phyloP scores from a whole-genome alignment of 202 grass and related monocot species.

The Dendrocalamus latiflorus region DNA sequence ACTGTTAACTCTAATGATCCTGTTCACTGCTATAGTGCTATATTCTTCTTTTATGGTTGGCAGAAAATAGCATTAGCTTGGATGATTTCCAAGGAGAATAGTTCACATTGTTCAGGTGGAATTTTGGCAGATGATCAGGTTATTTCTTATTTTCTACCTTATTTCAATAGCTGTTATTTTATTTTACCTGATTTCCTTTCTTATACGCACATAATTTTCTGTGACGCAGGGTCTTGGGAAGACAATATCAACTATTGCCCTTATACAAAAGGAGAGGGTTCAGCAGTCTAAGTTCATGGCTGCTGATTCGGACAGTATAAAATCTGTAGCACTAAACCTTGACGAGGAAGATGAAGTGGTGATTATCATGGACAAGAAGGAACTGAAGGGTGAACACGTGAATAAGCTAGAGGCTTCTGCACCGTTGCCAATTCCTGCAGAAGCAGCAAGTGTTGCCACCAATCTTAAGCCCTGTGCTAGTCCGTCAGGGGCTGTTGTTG shows the following conservation, averaged over 20 bases:
- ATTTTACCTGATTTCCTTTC: slow-evolving; percentile 5
- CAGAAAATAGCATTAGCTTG: slow-evolving; percentile 97
- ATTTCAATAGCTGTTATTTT: slow-evolving; percentile 12
- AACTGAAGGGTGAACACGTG: slow-evolving; percentile 21
- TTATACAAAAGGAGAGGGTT: slow-evolving; percentile 78
- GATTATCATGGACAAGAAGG: slow-evolving; percentile 18
- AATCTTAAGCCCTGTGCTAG: not conserved
- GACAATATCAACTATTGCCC: slow-evolving; percentile 85
- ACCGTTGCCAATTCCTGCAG: not conserved
- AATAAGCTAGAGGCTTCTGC: too few species aligned
- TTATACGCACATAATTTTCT: not conserved
- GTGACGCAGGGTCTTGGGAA: slow-evolving; percentile 79
- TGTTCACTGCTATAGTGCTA: slow-evolving; percentile 26
- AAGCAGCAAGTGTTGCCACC: not conserved
- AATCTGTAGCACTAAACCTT: slow-evolving; percentile 84
- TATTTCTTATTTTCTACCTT: slow-evolving; percentile 27
- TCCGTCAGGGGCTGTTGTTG: not conserved
- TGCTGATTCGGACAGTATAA: slow-evolving; percentile 56
- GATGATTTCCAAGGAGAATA: slow-evolving; percentile 96
- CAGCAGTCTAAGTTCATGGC: slow-evolving; percentile 71
- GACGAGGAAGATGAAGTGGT: slow-evolving; percentile 77
- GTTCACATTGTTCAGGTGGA: slow-evolving; percentile 81
- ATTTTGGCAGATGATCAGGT: slow-evolving; percentile 99
- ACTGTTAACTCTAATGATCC: slow-evolving; percentile 7
- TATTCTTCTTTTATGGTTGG: slow-evolving; percentile 31